phyloP scores from a whole-genome alignment of 306 rosid genomes.

The Lotus japonicus region DNA sequence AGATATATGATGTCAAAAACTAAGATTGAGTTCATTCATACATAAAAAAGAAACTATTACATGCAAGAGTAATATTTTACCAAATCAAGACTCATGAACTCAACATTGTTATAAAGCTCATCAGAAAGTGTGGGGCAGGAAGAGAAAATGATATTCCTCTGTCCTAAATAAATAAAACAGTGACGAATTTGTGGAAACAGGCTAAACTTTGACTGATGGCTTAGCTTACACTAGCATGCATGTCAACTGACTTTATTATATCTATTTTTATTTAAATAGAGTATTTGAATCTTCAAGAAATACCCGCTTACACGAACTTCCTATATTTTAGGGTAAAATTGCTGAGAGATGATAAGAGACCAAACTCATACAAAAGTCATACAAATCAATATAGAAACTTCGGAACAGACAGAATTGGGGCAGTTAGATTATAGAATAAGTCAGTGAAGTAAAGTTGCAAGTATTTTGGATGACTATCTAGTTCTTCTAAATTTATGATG shows the following conservation, averaged over 20 bases:
- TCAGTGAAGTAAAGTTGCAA: neutral
- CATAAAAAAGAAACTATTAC: constrained; percentile 5
- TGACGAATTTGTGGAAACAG: constrained; percentile 2
- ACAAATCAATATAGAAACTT: neutral
- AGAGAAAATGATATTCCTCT: neutral
- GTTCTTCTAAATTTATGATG: neutral
- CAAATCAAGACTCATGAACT: neutral
- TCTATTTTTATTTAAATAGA: neutral
- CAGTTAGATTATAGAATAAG: neutral
- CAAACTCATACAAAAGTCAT: constrained; percentile 5
- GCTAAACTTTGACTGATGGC: neutral
- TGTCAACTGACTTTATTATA: neutral
- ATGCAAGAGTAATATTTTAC: neutral
- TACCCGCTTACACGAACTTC: constrained; percentile 1
- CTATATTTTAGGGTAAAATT: neutral
- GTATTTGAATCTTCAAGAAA: constrained; percentile 8
- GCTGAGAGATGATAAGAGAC: neutral
- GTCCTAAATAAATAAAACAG: neutral
- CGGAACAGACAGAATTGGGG: neutral
- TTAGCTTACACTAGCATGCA: neutral
- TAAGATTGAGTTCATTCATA: neutral
- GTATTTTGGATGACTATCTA: constrained; percentile 7
- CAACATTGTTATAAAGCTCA: neutral
- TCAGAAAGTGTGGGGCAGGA: neutral
- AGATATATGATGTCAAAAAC: neutral